Percentiles rank a stretch among this genome's conserved stretches.
phyloP scores from a whole-genome alignment of 2,329 filamentous ascomycete genomes.

The Scytalidium lignicola region DNA sequence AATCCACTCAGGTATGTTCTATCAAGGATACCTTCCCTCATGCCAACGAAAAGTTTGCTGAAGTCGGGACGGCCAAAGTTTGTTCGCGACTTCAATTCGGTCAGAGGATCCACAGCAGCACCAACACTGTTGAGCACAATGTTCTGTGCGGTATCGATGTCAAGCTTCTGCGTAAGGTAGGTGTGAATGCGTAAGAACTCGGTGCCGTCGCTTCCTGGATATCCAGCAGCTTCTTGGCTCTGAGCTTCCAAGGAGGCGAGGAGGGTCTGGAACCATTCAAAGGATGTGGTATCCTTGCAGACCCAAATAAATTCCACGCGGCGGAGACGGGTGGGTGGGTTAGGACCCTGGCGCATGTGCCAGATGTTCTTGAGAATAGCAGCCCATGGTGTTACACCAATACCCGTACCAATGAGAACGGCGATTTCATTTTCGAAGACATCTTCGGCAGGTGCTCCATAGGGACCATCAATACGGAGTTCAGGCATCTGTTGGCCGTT shows the following conservation, averaged over 20 bases:
- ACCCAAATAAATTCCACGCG: conserved; percentile 99
- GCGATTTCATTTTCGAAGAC: conserved; percentile 93
- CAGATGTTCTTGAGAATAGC: conserved; percentile 95
- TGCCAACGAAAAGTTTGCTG: conserved; percentile 67
- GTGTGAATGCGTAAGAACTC: conserved; percentile 98
- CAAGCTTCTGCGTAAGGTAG: conserved; percentile 90
- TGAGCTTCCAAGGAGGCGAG: conserved; percentile 87
- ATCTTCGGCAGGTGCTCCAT: conserved; percentile 94
- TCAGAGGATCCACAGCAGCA: conserved; percentile 80
- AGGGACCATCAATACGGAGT: conserved; percentile 89
- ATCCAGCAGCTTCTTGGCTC: conserved; percentile 62
- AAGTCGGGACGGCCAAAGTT: conserved; percentile 97
- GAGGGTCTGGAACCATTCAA: conserved; percentile 98
- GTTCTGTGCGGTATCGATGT: conserved; percentile 89
- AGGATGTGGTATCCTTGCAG: conserved; percentile 89
- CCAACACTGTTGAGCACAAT: conserved; percentile 96
- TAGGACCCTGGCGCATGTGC: conserved; percentile 86
- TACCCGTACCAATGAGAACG: conserved; percentile 79
- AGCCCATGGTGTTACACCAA: conserved; percentile 83
- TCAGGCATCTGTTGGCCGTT: conserved; percentile 89
- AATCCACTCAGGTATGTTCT: conserved; percentile 80
- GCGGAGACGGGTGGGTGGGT: conserved; percentile 81
- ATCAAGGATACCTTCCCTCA: conserved; percentile 84
- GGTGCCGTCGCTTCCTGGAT: conserved; percentile 53
- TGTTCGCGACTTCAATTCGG: conserved; percentile 81